These are phyloP conservation scores for Fusarium pilosicola DNA, from an alignment of 2,329 filamentous ascomycete genomes.

Conservation along the genomic window DNA sequence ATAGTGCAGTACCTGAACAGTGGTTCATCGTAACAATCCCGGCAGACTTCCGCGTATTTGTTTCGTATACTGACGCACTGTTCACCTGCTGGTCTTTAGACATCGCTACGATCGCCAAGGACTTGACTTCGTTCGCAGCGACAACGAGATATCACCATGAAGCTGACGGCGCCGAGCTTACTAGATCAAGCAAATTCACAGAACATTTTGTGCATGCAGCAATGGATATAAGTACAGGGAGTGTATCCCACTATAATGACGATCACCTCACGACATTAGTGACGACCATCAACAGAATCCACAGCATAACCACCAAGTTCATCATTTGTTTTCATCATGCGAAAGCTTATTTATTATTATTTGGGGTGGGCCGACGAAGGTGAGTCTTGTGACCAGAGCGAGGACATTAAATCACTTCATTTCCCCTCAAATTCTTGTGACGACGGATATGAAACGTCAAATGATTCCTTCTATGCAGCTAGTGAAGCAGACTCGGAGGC, in stretches of 20 bases:
- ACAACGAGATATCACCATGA: background rate
- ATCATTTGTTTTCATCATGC: background rate
- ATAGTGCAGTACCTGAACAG: no score
- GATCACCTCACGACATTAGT: background rate
- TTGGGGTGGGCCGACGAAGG: background rate
- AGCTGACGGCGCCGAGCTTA: fast-evolving
- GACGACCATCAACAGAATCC: background rate
- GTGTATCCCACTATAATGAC: background rate
- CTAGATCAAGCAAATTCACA: fast-evolving
- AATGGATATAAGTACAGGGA: background rate
- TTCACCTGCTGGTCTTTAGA: background rate
- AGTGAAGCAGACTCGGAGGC: fast-evolving
- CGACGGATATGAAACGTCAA: background rate
- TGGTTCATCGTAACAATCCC: fast-evolving
- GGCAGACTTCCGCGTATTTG: fast-evolving
- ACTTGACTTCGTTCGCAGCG: background rate
- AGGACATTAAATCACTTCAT: fast-evolving
- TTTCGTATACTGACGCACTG: background rate
- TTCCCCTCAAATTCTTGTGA: background rate
- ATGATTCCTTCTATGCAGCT: background rate
- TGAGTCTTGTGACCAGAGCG: background rate
- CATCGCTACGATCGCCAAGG: fast-evolving
- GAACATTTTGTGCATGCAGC: background rate
- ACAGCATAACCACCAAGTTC: fast-evolving
- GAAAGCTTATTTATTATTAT: background rate